phyloP scores from a whole-genome alignment of 352 stramenopile species.

The Phytophthora pluvialis region DNA sequence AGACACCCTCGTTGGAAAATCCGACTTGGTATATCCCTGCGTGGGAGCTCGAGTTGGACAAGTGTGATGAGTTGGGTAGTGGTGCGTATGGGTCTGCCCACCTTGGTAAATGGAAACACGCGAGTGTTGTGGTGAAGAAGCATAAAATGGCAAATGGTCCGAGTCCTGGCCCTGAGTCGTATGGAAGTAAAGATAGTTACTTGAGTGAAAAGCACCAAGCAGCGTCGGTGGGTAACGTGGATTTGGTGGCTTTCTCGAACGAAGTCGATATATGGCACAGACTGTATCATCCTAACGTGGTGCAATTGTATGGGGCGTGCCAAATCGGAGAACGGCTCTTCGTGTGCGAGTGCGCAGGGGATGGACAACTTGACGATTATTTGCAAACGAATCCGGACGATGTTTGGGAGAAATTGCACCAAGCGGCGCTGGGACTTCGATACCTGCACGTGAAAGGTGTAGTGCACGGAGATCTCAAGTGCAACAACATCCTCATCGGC shows the following conservation, averaged over 20 bases:
- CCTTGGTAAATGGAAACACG: conserved; percentile 25
- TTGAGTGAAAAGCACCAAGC: conserved; percentile 7
- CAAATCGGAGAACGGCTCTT: conserved; percentile 6
- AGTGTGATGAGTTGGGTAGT: conserved; percentile 20
- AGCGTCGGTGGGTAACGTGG: not conserved
- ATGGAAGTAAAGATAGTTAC: too few species aligned
- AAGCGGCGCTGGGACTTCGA: conserved; percentile 45
- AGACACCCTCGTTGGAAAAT: too few species aligned
- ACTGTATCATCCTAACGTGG: conserved; percentile 16
- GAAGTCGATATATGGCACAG: conserved; percentile 25
- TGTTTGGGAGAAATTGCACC: conserved; percentile 23
- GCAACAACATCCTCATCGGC: not conserved
- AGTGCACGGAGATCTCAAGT: not conserved
- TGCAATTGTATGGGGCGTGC: conserved; percentile 14
- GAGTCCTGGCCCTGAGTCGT: too few species aligned
- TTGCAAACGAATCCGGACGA: conserved; percentile 2
- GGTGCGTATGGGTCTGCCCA: conserved; percentile 18
- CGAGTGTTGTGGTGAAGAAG: conserved; percentile 32
- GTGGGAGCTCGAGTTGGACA: conserved; percentile 27
- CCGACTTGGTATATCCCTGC: conserved; percentile 17
- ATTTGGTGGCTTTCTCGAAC: conserved; percentile 1
- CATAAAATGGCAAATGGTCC: conserved; percentile 2
- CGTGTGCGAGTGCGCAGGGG: conserved; percentile 18
- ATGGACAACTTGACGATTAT: conserved; percentile 12
- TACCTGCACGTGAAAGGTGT: conserved; percentile 19